Percentiles rank a stretch among this genome's conserved stretches.
Conservation (phyloP, 805 yeast species). For the Zygoascus bituminiphila region DNA sequence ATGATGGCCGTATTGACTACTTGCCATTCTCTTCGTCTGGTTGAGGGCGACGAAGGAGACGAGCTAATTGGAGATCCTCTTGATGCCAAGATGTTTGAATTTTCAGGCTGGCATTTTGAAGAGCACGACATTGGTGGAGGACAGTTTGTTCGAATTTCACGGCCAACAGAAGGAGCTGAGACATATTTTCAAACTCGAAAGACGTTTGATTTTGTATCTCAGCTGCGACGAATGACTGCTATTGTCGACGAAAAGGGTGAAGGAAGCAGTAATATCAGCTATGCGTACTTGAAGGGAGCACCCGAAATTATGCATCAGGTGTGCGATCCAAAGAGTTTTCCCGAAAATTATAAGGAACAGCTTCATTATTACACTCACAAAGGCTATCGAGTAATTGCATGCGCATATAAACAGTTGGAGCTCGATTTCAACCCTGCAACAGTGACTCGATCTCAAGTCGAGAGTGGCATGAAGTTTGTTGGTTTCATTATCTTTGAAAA, state of each 20-base stretch:
- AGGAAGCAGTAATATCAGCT: background rate
- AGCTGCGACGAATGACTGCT: conserved; percentile 85
- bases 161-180: conserved; percentile 12
- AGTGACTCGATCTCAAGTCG: conserved; percentile 52
- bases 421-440: background rate
- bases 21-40: conserved; percentile 78
- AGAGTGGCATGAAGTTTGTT: conserved; percentile 57
- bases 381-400: conserved; percentile 93
- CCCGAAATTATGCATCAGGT: conserved; percentile 85
- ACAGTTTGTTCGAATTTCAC: conserved; percentile 9
- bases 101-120: conserved; percentile 65
- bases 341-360: conserved; percentile 62
- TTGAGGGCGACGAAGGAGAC: conserved; percentile 41
- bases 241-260: conserved; percentile 42
- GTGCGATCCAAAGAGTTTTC: conserved; percentile 65
- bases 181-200: conserved; percentile 19
- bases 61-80: conserved; percentile 89
- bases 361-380: conserved; percentile 82
- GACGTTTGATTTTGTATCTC: conserved; percentile 75
- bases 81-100: conserved; percentile 88
- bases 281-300: conserved; percentile 84
- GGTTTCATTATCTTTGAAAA: conserved; percentile 94
- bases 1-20: conserved; percentile 51
- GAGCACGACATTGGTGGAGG: conserved; percentile 43
- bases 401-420: conserved; percentile 59